phyloP scores from a whole-genome alignment of 2,329 filamentous ascomycete genomes.

The Ceratocystis diversiconidia region DNA sequence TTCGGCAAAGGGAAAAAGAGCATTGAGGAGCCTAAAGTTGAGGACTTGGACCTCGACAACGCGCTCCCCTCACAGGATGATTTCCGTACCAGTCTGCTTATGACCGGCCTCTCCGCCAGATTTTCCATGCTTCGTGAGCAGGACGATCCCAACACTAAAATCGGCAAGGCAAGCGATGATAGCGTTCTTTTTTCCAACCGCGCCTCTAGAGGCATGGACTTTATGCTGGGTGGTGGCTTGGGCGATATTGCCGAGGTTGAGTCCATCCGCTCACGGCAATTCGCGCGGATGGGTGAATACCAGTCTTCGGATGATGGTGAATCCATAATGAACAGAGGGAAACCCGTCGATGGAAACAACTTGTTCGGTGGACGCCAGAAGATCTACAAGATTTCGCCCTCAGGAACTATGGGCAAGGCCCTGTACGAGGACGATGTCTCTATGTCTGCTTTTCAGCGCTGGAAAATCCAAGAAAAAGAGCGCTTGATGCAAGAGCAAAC shows the following conservation, averaged over 20 bases:
- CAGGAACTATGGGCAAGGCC: constrained; percentile 43
- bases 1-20: constrained; percentile 44
- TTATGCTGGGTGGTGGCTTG: constrained; percentile 43
- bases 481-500: constrained; percentile 21
- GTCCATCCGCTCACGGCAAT: constrained; percentile 53
- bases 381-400: constrained; percentile 68
- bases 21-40: constrained; percentile 42
- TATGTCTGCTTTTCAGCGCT: constrained; percentile 68
- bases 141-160: constrained; percentile 74
- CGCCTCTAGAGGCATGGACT: constrained; percentile 56
- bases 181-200: constrained; percentile 76
- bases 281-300: constrained; percentile 50
- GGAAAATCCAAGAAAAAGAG: constrained; percentile 49
- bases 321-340: constrained; percentile 71
- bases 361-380: constrained; percentile 93
- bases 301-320: constrained; percentile 58
- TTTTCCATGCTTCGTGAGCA: constrained; percentile 97
- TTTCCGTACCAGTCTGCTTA: constrained; percentile 87
- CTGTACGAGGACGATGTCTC: constrained; percentile 79
- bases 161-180: constrained; percentile 91
- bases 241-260: constrained; percentile 84
- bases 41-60: constrained; percentile 52
- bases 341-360: constrained; percentile 78
- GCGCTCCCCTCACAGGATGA: constrained; percentile 74
- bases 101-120: constrained; percentile 85